Percentiles rank a stretch among this genome's conserved stretches.
Conservation (phyloP, 23 red algal genomes). For the Gracilaria domingensis region DNA sequence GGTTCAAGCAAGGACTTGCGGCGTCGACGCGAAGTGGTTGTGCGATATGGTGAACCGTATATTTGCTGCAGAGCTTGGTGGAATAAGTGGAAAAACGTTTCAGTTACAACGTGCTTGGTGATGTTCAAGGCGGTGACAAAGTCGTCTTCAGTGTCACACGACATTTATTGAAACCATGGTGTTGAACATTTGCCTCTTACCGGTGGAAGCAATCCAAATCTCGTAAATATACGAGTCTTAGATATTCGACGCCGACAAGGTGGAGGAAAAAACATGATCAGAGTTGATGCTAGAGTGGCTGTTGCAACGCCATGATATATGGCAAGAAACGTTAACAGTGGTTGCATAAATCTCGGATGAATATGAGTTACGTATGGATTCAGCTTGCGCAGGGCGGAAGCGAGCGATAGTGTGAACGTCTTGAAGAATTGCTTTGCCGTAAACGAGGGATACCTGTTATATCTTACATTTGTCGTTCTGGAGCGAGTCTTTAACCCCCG, state of each 20-base stretch:
- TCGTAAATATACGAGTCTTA: not conserved
- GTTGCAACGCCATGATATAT: too few relatives aligned
- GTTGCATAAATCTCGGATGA: not conserved
- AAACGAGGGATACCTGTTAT: not conserved
- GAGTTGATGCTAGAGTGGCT: not conserved
- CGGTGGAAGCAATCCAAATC: not conserved
- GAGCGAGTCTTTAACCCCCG: not conserved
- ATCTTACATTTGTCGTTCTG: not conserved
- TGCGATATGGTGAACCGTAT: too few relatives aligned
- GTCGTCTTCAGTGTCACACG: not conserved
- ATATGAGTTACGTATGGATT: too few relatives aligned
- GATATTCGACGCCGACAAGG: not conserved
- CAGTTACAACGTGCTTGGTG: not conserved
- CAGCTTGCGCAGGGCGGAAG: too few relatives aligned
- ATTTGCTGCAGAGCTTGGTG: too few relatives aligned
- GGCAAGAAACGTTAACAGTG: too few relatives aligned
- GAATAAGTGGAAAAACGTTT: too few relatives aligned
- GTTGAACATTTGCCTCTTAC: not conserved
- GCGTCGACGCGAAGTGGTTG: too few relatives aligned
- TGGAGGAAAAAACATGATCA: not conserved
- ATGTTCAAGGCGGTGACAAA: not conserved
- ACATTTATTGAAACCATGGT: not conserved
- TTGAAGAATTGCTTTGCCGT: not conserved
- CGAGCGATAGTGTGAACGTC: too few relatives aligned
- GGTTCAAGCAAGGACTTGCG: too few relatives aligned